Evolutionary conservation across 371 early-diverging fungal species (phyloP).

Genomic region (Lichtheimia hyalospora): DNA sequence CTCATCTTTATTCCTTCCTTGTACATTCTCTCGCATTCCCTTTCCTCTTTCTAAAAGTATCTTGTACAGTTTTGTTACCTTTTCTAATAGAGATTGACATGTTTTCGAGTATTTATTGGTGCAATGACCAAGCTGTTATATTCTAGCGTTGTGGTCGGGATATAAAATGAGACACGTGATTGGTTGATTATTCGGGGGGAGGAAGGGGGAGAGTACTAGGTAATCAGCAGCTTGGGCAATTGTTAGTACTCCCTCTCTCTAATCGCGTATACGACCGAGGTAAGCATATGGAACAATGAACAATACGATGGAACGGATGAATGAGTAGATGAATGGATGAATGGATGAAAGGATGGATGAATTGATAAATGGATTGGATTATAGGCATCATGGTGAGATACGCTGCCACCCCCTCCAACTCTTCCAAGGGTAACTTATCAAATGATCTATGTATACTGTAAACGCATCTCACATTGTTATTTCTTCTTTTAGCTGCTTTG

Average conservation of each 20-base stretch:
- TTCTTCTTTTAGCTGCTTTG: slow-evolving; percentile 21
- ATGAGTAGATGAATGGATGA: background rate
- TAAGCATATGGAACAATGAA: background rate
- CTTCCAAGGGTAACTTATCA: slow-evolving; percentile 28
- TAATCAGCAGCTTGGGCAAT: too few species aligned
- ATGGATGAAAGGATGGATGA: slow-evolving; percentile 13
- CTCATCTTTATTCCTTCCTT: too few species aligned
- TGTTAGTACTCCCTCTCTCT: background rate
- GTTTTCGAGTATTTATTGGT: too few species aligned
- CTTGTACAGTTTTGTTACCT: too few species aligned
- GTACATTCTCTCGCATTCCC: too few species aligned
- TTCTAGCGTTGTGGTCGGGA: too few species aligned
- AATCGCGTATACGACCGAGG: slow-evolving; percentile 4
- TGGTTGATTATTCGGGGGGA: too few species aligned
- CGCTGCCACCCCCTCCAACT: slow-evolving; percentile 41
- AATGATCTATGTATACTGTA: background rate
- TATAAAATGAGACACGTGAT: too few species aligned
- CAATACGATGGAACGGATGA: background rate
- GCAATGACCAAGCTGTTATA: too few species aligned
- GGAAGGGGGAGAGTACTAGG: too few species aligned
- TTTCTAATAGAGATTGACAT: too few species aligned
- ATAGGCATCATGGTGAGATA: slow-evolving; percentile 41
- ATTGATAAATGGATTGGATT: slow-evolving; percentile 16
- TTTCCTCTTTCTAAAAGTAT: too few species aligned
- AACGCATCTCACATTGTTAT: background rate